Base-by-base conservation (phyloP, 2,329 filamentous ascomycete species). In the Pseudopithomyces chartarum region DNA sequence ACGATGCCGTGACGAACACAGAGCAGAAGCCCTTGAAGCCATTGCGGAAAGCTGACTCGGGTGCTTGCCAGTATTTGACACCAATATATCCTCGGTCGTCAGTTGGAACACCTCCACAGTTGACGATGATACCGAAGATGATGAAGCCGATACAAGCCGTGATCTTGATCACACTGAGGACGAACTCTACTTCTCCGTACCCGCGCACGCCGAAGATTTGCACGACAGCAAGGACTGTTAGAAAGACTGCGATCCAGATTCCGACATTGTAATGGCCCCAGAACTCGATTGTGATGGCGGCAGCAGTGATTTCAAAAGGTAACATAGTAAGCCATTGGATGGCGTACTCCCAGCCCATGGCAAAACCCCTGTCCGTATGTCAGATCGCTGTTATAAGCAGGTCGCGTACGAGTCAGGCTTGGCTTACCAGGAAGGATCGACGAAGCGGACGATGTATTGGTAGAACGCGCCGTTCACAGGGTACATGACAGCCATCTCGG, bases 1-100 rank as follows among this genome's bases (percentile, higher is more conserved):
- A 87, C 2, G 84, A 82, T 7, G 84, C 84, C 26, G 84, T 86
- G 55, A 87, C 84, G 63, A 87, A 87, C 46, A 86, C 84, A 60
- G 80, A 81, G 70, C 84, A 87, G 64, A 87, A 82, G 39, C 85
- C 85, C 67, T 85, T 82, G 75, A 87, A 87, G 7, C 85, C 85
- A 65, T 87, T 78, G 38, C 68, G 62, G 72, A 82, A 81, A 0
- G 83, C 82, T 2, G 52, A 20, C 15, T 82, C 82, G 0, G 83
- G 83, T 23, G 83, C 73, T 55, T 80, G 73, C 85, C 84, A 87
- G 78, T 85, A 88, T 29, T 77, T 77, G 29, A 80, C 83, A 7
- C 87, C 85, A 23, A 89, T 82, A 64, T 87, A 85, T 36, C 84
- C 82, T 63, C 81, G 74, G 61, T 80, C 63, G 55, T 84, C 75